These are phyloP conservation scores for Verticillium tricorpus DNA, from an alignment of 2,329 filamentous ascomycete genomes.

Conservation along the genomic window DNA sequence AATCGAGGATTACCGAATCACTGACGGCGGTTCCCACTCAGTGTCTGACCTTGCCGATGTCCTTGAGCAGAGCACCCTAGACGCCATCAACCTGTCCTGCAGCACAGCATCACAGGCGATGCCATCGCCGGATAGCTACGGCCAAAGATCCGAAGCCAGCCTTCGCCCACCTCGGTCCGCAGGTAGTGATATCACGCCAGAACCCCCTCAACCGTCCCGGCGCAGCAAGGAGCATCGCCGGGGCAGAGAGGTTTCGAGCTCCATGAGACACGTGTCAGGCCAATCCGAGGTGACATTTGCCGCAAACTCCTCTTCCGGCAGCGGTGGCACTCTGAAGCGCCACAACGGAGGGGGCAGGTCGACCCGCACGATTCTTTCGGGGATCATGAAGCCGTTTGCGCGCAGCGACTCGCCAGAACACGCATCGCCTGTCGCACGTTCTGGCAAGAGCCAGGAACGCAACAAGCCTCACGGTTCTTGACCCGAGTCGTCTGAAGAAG, in stretches of 20 bases:
- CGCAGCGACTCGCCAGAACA: slow-evolving; percentile 35
- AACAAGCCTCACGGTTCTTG: slow-evolving; percentile 2
- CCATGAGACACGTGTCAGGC: slow-evolving; percentile 12
- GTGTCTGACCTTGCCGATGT: slow-evolving; percentile 40
- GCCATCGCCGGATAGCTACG: slow-evolving; percentile 1
- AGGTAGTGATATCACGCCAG: slow-evolving; percentile 12
- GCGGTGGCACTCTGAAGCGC: slow-evolving; percentile 23
- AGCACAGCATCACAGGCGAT: slow-evolving; percentile 18
- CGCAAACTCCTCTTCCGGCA: slow-evolving; percentile 15
- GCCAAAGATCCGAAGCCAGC: not conserved
- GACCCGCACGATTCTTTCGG: slow-evolving; percentile 36
- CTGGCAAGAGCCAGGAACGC: slow-evolving; percentile 9
- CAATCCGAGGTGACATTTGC: slow-evolving; percentile 14
- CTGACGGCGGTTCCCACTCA: slow-evolving; percentile 24
- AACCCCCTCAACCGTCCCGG: slow-evolving; percentile 2
- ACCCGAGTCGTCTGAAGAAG: not conserved
- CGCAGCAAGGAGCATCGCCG: slow-evolving; percentile 12
- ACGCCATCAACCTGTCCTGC: slow-evolving; percentile 30
- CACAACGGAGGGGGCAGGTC: slow-evolving; percentile 31
- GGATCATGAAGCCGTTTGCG: slow-evolving; percentile 39
- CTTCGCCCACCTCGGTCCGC: slow-evolving; percentile 16
- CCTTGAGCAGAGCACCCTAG: slow-evolving; percentile 38
- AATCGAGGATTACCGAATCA: slow-evolving; percentile 39
- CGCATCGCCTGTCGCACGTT: slow-evolving; percentile 7
- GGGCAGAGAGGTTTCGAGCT: slow-evolving; percentile 7